Percentiles rank a stretch among this genome's conserved stretches.
phyloP scores from a whole-genome alignment of 371 early-diverging fungal genomes.

The Paraphysoderma sedebokerense region DNA sequence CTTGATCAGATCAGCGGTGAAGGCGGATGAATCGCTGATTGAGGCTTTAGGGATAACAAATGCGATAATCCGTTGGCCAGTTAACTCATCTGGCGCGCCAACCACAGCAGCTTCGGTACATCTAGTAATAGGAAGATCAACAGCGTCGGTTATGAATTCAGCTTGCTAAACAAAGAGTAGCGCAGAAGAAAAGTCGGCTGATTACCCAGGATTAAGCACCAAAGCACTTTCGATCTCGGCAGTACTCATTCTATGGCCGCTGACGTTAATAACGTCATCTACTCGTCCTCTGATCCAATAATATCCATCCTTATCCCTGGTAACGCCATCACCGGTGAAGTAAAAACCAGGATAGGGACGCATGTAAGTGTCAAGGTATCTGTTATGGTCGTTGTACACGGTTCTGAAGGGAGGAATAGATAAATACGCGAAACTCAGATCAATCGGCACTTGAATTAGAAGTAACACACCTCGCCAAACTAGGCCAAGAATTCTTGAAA shows the following conservation, averaged over 20 bases:
- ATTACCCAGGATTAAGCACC: conserved; percentile 28
- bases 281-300: conserved; percentile 88
- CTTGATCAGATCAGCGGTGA: conserved; percentile 27
- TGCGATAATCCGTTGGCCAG: conserved; percentile 68
- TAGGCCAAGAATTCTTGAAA: conserved; percentile 81
- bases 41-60: conserved; percentile 40
- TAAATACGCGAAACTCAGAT: conserved; percentile 72
- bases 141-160: too few species aligned
- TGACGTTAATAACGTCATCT: conserved; percentile 95
- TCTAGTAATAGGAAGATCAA: conserved; percentile 34
- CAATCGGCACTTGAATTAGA: conserved; percentile 72
- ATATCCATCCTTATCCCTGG: conserved; percentile 78
- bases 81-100: conserved; percentile 78
- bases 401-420: conserved; percentile 83
- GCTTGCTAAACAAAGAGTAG: conserved; percentile 10
- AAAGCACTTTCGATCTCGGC: conserved; percentile 89
- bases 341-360: conserved; percentile 67
- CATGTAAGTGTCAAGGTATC: conserved; percentile 84
- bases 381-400: conserved; percentile 71
- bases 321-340: conserved; percentile 81
- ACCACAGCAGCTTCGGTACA: conserved; percentile 87
- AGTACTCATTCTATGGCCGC: conserved; percentile 91
- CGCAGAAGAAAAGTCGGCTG: conserved; percentile 5
- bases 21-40: background rate
- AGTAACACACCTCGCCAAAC: conserved; percentile 80